These are phyloP conservation scores for Auriscalpium orientale DNA, from an alignment of 768 basidiomycete genomes.

Conservation along the genomic window DNA sequence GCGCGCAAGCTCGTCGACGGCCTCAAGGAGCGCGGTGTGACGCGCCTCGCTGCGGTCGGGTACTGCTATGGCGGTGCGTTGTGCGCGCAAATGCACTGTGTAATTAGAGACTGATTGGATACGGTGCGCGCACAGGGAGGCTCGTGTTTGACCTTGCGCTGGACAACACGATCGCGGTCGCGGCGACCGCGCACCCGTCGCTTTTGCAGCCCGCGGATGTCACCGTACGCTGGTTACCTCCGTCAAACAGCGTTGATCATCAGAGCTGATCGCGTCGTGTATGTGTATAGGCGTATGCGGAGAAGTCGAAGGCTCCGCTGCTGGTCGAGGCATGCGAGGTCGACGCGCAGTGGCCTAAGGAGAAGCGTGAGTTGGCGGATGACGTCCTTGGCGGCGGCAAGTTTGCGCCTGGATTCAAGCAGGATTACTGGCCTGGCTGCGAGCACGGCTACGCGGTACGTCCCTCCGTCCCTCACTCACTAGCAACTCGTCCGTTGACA, in stretches of 20 bases:
- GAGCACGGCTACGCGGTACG: slow-evolving; percentile 33
- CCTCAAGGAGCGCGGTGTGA: slow-evolving; percentile 26
- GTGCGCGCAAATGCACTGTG: not conserved
- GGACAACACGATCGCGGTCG: slow-evolving; percentile 32
- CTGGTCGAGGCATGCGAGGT: slow-evolving; percentile 35
- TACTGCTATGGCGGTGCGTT: slow-evolving; percentile 21
- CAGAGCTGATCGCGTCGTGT: no score
- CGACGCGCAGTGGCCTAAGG: slow-evolving; percentile 26
- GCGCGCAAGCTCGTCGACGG: slow-evolving; percentile 19
- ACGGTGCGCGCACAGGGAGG: not conserved
- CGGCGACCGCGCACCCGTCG: slow-evolving; percentile 41
- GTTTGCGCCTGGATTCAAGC: slow-evolving; percentile 30
- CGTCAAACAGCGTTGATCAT: not conserved
- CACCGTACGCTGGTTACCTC: slow-evolving; percentile 20
- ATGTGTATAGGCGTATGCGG: slow-evolving; percentile 23
- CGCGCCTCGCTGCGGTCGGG: slow-evolving; percentile 20
- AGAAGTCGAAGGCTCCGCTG: slow-evolving; percentile 30
- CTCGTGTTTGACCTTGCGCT: slow-evolving; percentile 30
- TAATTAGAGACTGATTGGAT: not conserved
- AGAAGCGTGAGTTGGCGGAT: slow-evolving; percentile 27
- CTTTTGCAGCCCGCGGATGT: slow-evolving; percentile 31
- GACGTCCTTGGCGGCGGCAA: slow-evolving; percentile 31
- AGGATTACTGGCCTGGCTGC: slow-evolving; percentile 30
- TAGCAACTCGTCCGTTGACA: slow-evolving; percentile 29
- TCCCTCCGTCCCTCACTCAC: slow-evolving; percentile 13